Evolutionary conservation across 2,329 filamentous ascomycete species (phyloP).

Genomic region (Aspergillus arachidicola): DNA sequence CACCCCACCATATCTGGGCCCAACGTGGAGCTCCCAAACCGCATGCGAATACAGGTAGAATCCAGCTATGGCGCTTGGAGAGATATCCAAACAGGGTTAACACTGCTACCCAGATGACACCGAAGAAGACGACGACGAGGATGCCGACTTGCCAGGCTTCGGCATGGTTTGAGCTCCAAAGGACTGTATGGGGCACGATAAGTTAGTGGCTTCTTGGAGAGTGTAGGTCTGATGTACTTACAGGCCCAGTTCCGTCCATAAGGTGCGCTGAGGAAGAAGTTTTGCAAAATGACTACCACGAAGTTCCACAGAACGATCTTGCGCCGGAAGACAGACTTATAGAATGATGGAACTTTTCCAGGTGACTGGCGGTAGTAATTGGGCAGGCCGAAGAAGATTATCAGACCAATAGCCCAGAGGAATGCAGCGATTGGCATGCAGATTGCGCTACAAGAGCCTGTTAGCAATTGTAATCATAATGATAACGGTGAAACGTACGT

Average conservation of each 20-base stretch:
- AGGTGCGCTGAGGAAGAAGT: constrained; percentile 67
- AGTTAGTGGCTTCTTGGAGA: constrained; percentile 7
- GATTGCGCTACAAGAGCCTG: constrained; percentile 46
- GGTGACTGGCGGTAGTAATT: constrained; percentile 68
- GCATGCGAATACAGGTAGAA: constrained; percentile 68
- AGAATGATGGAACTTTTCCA: constrained; percentile 67
- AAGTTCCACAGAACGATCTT: constrained; percentile 71
- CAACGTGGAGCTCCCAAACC: constrained; percentile 66
- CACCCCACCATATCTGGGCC: constrained; percentile 69
- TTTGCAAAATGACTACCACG: constrained; percentile 64
- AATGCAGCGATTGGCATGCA: constrained; percentile 60
- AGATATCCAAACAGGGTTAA: constrained; percentile 55
- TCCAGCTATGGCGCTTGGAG: constrained; percentile 66
- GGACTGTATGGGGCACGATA: constrained; percentile 36
- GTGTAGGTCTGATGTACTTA: constrained; percentile 21
- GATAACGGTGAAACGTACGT: constrained; percentile 33
- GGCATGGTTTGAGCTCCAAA: constrained; percentile 61
- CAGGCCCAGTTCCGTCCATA: constrained; percentile 70
- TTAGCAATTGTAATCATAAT: constrained; percentile 19
- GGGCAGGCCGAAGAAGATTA: constrained; percentile 64
- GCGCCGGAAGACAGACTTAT: constrained; percentile 61
- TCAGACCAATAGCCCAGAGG: constrained; percentile 58
- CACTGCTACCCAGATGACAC: constrained; percentile 58
- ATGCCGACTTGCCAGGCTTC: constrained; percentile 60
- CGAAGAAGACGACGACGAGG: constrained; percentile 51